Percentiles rank a stretch among this genome's conserved stretches.
phyloP scores from a whole-genome alignment of 1,284 basidiomycete genomes.

The Phellopilus nigrolimitatus region DNA sequence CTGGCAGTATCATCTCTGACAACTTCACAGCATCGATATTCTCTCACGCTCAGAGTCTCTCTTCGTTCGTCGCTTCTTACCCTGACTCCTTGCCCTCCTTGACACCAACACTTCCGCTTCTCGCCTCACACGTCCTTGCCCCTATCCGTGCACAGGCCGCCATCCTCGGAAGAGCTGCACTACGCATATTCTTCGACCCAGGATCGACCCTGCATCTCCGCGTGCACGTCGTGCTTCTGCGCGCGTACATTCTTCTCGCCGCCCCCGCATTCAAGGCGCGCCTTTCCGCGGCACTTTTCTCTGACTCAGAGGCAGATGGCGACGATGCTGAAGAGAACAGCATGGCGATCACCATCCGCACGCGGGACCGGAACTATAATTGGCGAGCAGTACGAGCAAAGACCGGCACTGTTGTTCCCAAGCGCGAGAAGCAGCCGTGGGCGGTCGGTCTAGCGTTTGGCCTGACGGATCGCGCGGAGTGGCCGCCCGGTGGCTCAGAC shows the following conservation, averaged over 20 bases:
- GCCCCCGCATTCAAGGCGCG: slow-evolving; percentile 61
- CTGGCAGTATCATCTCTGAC: slow-evolving; percentile 38
- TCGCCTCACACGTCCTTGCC: slow-evolving; percentile 53
- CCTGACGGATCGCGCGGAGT: slow-evolving; percentile 57
- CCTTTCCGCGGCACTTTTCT: slow-evolving; percentile 62
- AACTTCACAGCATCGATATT: slow-evolving; percentile 29
- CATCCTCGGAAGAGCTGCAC: slow-evolving; percentile 54
- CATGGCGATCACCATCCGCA: slow-evolving; percentile 9
- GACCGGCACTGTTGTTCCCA: background rate
- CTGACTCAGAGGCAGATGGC: slow-evolving; percentile 51
- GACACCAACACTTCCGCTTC: slow-evolving; percentile 55
- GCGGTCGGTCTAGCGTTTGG: slow-evolving; percentile 71
- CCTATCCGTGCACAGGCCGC: slow-evolving; percentile 54
- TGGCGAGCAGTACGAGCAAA: slow-evolving; percentile 9
- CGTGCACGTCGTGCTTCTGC: slow-evolving; percentile 60
- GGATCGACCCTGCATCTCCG: slow-evolving; percentile 51
- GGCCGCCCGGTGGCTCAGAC: slow-evolving; percentile 83
- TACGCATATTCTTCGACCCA: slow-evolving; percentile 53
- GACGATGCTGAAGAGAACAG: slow-evolving; percentile 19
- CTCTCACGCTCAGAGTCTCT: slow-evolving; percentile 30
- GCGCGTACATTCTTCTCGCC: slow-evolving; percentile 65
- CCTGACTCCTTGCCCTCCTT: slow-evolving; percentile 54
- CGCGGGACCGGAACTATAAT: slow-evolving; percentile 13
- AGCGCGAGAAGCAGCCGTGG: slow-evolving; percentile 39
- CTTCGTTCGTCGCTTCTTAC: slow-evolving; percentile 49